phyloP scores from a whole-genome alignment of 192 early-diverging fungal genomes.

The Backusella psychrophila region DNA sequence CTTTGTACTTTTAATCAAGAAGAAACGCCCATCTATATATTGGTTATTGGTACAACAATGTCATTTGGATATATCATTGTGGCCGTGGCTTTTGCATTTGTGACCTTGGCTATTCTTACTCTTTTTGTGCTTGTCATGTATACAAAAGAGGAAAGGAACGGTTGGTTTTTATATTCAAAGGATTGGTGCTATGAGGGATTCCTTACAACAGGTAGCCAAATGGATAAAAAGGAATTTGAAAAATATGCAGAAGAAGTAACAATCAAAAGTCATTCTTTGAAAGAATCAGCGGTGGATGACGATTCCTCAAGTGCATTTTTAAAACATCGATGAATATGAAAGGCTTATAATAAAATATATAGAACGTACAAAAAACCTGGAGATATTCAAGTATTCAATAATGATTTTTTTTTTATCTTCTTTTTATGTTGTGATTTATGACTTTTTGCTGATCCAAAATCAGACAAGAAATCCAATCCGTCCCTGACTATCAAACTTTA shows the following conservation, averaged over 20 bases:
- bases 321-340: too few species aligned
- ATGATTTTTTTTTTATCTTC: too few species aligned
- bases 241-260: background rate
- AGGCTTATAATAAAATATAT: too few species aligned
- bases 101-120: background rate
- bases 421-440: too few species aligned
- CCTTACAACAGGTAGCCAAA: background rate
- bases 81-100: background rate
- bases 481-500: too few species aligned
- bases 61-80: background rate
- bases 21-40: background rate
- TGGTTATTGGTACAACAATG: background rate
- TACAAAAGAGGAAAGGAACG: background rate
- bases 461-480: too few species aligned
- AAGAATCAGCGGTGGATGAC: too few species aligned
- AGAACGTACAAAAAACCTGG: too few species aligned
- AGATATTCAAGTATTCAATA: too few species aligned
- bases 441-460: too few species aligned
- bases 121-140: background rate
- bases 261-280: too few species aligned
- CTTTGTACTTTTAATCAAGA: background rate
- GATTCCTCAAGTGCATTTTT: too few species aligned
- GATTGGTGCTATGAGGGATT: background rate
- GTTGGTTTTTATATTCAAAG: background rate
- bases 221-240: background rate